These are phyloP conservation scores for Fusarium coffeatum DNA, from an alignment of 2,329 filamentous ascomycete species.

Conservation along the genomic window DNA sequence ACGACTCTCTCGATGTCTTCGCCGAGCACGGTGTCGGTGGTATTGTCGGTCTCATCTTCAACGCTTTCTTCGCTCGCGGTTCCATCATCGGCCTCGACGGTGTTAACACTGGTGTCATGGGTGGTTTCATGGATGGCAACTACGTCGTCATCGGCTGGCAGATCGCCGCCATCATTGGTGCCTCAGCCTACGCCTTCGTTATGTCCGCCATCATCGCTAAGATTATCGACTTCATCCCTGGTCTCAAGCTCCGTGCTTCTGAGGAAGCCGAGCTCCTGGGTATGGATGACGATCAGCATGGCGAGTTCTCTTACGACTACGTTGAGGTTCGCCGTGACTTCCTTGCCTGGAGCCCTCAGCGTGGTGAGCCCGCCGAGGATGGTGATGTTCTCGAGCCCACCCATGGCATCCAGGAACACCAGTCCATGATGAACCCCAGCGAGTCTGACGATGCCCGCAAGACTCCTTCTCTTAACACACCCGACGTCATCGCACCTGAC, in stretches of 20 bases:
- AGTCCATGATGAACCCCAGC: conserved; percentile 53
- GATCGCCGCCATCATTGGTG: conserved; percentile 78
- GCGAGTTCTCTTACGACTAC: conserved; percentile 91
- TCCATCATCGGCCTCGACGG: conserved; percentile 81
- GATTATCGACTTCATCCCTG: conserved; percentile 78
- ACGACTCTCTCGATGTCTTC: conserved; percentile 78
- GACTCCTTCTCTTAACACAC: conserved; percentile 36
- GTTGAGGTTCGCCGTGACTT: conserved; percentile 90
- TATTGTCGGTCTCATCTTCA: conserved; percentile 77
- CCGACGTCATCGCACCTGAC: conserved; percentile 20
- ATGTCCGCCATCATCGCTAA: conserved; percentile 80
- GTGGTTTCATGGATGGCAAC: conserved; percentile 81
- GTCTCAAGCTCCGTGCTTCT: conserved; percentile 81
- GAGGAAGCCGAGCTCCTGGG: conserved; percentile 87
- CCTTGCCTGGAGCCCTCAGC: conserved; percentile 85
- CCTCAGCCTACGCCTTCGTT: conserved; percentile 75
- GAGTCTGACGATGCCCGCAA: conserved; percentile 45
- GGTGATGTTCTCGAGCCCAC: conserved; percentile 71
- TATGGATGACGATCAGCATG: conserved; percentile 91
- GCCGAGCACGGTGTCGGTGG: conserved; percentile 78
- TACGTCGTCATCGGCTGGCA: conserved; percentile 82
- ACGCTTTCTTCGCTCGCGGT: conserved; percentile 76
- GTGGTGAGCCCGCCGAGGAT: conserved; percentile 69
- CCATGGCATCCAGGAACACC: conserved; percentile 78
- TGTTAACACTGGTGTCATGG: conserved; percentile 74